Evolutionary conservation across 345 rosid species (phyloP).

Genomic region (Acer saccharum): DNA sequence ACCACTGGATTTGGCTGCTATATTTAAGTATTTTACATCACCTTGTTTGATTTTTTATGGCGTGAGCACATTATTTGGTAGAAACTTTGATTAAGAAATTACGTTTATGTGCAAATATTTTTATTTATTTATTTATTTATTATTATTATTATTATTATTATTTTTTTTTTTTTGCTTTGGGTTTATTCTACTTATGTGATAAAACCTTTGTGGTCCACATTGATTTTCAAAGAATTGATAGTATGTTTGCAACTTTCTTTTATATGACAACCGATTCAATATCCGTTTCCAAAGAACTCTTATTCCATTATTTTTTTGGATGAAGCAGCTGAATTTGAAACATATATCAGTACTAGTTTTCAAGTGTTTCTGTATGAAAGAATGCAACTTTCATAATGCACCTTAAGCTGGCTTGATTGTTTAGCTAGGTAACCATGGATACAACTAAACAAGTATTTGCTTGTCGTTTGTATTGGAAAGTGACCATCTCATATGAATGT

Average conservation of each 20-base stretch:
- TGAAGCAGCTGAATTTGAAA: not conserved
- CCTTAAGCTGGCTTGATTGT: not conserved
- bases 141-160: no score
- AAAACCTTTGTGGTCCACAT: no score
- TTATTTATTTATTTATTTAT: no score
- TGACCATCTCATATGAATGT: not conserved
- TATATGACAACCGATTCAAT: not conserved
- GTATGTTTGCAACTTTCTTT: not conserved
- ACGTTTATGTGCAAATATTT: not conserved
- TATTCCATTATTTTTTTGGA: not conserved
- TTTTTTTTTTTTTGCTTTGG: not conserved
- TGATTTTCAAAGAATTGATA: not conserved
- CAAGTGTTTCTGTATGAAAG: not conserved
- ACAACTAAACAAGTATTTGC: not conserved
- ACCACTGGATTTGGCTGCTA: slow-evolving; percentile 6
- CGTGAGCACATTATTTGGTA: not conserved
- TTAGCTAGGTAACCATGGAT: not conserved
- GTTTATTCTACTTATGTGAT: not conserved
- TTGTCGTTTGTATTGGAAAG: not conserved
- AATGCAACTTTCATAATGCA: not conserved
- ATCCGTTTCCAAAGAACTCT: not conserved
- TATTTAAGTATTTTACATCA: not conserved
- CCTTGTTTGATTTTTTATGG: not conserved
- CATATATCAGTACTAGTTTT: not conserved
- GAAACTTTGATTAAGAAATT: not conserved